A percentile compares a stretch with the other conserved stretches of the same genome.
These are phyloP conservation scores for Leptographium procerum DNA, from an alignment of 2,329 filamentous ascomycete species.

Conservation along the genomic window DNA sequence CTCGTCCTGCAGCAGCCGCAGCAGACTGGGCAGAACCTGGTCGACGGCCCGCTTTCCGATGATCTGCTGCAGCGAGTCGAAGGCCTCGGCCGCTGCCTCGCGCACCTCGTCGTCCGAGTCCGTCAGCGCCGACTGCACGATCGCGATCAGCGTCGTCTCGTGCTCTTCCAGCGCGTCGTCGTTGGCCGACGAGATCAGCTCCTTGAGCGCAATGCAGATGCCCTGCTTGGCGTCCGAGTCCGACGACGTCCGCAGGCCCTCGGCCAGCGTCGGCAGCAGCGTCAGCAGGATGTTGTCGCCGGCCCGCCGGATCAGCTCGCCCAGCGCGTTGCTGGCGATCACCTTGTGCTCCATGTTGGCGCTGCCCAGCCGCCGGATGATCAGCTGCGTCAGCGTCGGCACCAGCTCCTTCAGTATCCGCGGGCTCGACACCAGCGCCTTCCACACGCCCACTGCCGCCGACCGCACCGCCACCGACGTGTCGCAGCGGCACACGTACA, in stretches of 20 bases:
- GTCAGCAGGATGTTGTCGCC: constrained; percentile 86
- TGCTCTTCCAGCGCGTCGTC: constrained; percentile 85
- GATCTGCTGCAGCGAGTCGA: constrained; percentile 87
- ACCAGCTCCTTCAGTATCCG: constrained; percentile 90
- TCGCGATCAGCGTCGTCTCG: constrained; percentile 88
- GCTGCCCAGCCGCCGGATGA: constrained; percentile 87
- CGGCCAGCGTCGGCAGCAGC: constrained; percentile 81
- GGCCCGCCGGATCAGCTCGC: constrained; percentile 92
- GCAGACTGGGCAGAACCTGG: constrained; percentile 84
- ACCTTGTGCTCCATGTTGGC: constrained; percentile 98
- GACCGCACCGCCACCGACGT: constrained; percentile 84
- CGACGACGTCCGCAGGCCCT: constrained; percentile 68
- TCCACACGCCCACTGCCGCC: constrained; percentile 90
- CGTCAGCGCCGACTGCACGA: constrained; percentile 83
- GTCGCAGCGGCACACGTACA: constrained; percentile 96
- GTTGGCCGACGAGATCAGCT: constrained; percentile 82
- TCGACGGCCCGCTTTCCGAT: constrained; percentile 91
- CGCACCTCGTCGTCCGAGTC: constrained; percentile 83
- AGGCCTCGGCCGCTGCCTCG: constrained; percentile 92
- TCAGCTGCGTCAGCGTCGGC: constrained; percentile 85
- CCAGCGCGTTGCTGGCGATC: constrained; percentile 92
- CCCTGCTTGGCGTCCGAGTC: constrained; percentile 92
- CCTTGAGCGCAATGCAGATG: constrained; percentile 90
- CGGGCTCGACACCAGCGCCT: constrained; percentile 85
- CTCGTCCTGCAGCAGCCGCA: constrained; percentile 78